Evolutionary conservation across 352 stramenopile genomes (phyloP).

Genomic region (Phytophthora syringae): DNA sequence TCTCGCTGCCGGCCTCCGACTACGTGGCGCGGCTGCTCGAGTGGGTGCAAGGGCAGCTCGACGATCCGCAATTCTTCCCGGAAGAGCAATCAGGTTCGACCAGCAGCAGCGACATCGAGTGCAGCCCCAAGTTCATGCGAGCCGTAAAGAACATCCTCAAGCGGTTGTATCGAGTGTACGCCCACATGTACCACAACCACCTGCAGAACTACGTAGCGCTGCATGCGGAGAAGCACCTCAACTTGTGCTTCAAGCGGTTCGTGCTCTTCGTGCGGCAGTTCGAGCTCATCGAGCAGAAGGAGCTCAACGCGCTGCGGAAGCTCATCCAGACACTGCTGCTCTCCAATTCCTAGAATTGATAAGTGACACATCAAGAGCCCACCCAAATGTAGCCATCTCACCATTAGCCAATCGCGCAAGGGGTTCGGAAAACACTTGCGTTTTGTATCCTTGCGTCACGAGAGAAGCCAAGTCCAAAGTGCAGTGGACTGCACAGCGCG

Average conservation of each 20-base stretch:
- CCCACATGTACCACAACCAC: conserved; percentile 97
- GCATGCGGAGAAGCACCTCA: conserved; percentile 94
- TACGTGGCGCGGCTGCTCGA: conserved; percentile 89
- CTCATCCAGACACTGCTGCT: conserved; percentile 76
- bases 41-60: conserved; percentile 90
- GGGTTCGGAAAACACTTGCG: conserved; percentile 18
- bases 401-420: conserved; percentile 29
- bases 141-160: conserved; percentile 90
- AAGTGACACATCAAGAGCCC: neutral
- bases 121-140: conserved; percentile 55
- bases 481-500: conserved; percentile 20
- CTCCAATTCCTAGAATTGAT: conserved; percentile 13
- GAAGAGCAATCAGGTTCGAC: conserved; percentile 17
- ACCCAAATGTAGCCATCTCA: conserved; percentile 45
- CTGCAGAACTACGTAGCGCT: conserved; percentile 91
- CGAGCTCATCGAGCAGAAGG: conserved; percentile 92
- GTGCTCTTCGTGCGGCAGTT: conserved; percentile 96
- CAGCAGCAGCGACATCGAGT: conserved; percentile 14
- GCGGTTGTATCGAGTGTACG: conserved; percentile 97
- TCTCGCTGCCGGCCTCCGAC: conserved; percentile 70
- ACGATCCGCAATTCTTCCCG: conserved; percentile 72
- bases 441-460: conserved; percentile 23
- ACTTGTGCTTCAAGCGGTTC: conserved; percentile 98
- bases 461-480: conserved; percentile 28
- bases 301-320: conserved; percentile 94